Percentiles rank a stretch among this genome's conserved stretches.
phyloP scores from a whole-genome alignment of 495 filamentous ascomycete genomes.

The Hamigera avellanea region DNA sequence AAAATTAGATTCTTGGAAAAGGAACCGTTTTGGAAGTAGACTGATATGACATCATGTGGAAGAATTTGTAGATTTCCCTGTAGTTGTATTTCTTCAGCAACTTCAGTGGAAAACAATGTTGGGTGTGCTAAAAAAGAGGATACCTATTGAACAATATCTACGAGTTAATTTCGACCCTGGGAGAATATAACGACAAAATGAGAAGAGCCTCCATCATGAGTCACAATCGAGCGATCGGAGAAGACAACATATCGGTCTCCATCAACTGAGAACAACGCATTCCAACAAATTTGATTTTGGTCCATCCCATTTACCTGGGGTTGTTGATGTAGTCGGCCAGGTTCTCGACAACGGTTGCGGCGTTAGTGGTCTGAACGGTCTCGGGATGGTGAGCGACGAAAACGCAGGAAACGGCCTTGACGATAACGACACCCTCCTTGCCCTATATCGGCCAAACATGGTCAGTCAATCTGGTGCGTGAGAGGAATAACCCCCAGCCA shows the following conservation, averaged over 20 bases:
- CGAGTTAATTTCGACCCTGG: constrained; percentile 6
- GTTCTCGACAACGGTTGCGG: constrained; percentile 27
- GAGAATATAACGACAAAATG: constrained; percentile 2
- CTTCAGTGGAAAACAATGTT: too few relatives aligned
- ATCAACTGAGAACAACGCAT: constrained; percentile 8
- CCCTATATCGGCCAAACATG: constrained; percentile 42
- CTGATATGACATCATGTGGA: too few relatives aligned
- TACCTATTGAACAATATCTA: constrained; percentile 11
- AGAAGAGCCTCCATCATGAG: constrained; percentile 5
- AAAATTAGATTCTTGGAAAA: too few relatives aligned
- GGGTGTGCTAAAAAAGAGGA: too few relatives aligned
- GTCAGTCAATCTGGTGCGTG: too few relatives aligned
- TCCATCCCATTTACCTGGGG: constrained; percentile 1
- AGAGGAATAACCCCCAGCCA: too few relatives aligned
- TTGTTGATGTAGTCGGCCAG: constrained; percentile 35
- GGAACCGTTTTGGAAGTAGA: too few relatives aligned
- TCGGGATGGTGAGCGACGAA: constrained; percentile 81
- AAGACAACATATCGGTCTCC: constrained; percentile 2
- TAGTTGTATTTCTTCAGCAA: too few relatives aligned
- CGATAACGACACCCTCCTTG: constrained; percentile 65
- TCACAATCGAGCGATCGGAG: neutral
- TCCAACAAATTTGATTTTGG: too few relatives aligned
- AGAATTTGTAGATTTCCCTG: too few relatives aligned
- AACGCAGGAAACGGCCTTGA: constrained; percentile 75
- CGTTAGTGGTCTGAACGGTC: constrained; percentile 40